Conservation (phyloP, 352 stramenopile species). For the Pythium periplocum region DNA sequence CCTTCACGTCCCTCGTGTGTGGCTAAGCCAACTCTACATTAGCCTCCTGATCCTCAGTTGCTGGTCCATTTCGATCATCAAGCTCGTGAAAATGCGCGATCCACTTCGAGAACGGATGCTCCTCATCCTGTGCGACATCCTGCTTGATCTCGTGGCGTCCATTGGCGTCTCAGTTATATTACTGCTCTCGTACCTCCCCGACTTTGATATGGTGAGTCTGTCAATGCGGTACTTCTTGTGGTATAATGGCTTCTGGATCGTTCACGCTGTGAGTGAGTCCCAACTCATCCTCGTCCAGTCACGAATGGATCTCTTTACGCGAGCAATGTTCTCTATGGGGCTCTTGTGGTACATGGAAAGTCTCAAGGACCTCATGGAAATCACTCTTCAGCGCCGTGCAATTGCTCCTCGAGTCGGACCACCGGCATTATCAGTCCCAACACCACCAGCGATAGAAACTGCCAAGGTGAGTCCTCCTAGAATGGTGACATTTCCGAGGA, state of each 20-base stretch:
- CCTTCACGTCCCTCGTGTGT: slow-evolving; percentile 6
- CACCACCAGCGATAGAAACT: background rate
- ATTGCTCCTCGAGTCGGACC: slow-evolving; percentile 3
- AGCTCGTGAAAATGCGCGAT: background rate
- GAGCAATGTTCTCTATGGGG: background rate
- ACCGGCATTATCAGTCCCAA: background rate
- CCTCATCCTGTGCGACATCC: slow-evolving; percentile 1
- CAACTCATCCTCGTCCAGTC: slow-evolving; percentile 7
- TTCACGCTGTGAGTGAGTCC: slow-evolving; percentile 8
- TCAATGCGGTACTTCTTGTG: slow-evolving; percentile 1
- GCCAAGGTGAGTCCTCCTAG: background rate
- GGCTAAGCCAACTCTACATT: slow-evolving; percentile 10
- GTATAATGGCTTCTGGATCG: slow-evolving; percentile 7
- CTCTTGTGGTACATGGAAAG: slow-evolving; percentile 5
- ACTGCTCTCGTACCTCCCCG: background rate
- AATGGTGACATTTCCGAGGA: background rate
- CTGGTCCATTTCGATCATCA: slow-evolving; percentile 1
- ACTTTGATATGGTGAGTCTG: background rate
- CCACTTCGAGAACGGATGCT: background rate
- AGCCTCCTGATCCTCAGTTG: slow-evolving; percentile 7
- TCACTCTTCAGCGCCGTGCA: slow-evolving; percentile 1
- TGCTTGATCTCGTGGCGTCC: slow-evolving; percentile 11
- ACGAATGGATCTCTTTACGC: background rate
- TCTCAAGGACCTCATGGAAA: slow-evolving; percentile 6
- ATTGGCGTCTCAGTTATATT: background rate